Conservation (phyloP, 768 basidiomycete genomes). For the Tephrocybe sp. region DNA sequence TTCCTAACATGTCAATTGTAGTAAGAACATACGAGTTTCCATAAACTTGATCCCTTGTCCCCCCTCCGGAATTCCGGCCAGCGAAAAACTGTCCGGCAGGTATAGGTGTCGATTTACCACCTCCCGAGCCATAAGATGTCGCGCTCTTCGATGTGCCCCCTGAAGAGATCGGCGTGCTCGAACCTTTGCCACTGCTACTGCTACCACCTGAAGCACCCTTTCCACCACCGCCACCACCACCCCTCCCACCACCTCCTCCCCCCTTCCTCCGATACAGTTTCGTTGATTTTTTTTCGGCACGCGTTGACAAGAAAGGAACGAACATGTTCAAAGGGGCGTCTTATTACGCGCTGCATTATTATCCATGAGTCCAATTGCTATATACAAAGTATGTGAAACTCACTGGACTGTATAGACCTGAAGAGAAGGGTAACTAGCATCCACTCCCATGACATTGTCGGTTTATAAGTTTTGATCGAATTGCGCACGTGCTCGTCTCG, state of each 20-base stretch:
- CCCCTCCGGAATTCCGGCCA: conserved; percentile 45
- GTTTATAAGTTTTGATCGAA: too few species aligned
- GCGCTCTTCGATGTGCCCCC: conserved; percentile 15
- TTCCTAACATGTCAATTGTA: too few species aligned
- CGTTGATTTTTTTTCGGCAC: conserved; percentile 2
- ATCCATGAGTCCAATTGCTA: too few species aligned
- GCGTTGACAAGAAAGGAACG: conserved; percentile 27
- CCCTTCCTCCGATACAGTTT: conserved; percentile 26
- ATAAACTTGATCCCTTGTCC: conserved; percentile 35
- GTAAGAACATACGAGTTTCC: conserved; percentile 37
- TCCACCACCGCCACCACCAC: conserved; percentile 12
- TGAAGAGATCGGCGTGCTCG: conserved; percentile 6
- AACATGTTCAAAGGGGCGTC: conserved; percentile 18
- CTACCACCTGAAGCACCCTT: neutral
- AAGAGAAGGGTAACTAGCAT: too few species aligned
- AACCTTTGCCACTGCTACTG: conserved; percentile 7
- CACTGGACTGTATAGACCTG: neutral
- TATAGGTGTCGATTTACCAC: conserved; percentile 28
- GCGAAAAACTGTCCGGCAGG: conserved; percentile 35
- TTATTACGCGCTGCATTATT: neutral
- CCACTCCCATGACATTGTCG: too few species aligned
- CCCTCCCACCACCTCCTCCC: conserved; percentile 25
- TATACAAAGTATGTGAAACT: neutral
- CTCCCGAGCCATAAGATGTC: conserved; percentile 19
- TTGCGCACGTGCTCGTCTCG: neutral